A percentile compares a stretch with the other conserved stretches of the same genome.
Evolutionary conservation across 164 flowering plant genomes (phyloP).

Genomic region (Malania oleifera): DNA sequence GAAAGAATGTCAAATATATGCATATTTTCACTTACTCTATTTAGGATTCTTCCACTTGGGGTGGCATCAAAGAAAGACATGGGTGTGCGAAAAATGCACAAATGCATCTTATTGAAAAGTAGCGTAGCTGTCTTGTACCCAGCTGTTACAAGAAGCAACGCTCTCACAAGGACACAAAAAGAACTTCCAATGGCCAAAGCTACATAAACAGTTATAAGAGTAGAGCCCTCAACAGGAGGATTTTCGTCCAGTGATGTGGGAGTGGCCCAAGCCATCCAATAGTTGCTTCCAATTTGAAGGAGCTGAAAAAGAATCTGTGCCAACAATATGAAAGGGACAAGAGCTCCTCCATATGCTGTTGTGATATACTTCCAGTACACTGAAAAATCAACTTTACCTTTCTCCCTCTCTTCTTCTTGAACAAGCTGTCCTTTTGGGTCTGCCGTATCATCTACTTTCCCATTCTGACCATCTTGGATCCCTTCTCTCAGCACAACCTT

Average conservation of each 20-base stretch:
- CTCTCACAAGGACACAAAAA: neutral
- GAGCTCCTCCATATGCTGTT: neutral
- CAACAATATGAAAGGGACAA: neutral
- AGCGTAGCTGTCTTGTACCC: neutral
- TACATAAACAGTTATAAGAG: neutral
- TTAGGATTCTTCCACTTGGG: constrained; percentile 11
- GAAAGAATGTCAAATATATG: neutral
- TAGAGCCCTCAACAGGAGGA: neutral
- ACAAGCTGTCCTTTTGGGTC: neutral
- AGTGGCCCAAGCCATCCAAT: constrained; percentile 10
- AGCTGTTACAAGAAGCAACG: neutral
- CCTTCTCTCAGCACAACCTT: neutral
- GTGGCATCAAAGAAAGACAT: constrained; percentile 17
- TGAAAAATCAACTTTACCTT: neutral
- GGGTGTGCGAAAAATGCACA: constrained; percentile 7
- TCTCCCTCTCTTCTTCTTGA: constrained; percentile 13
- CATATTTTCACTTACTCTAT: constrained; percentile 7
- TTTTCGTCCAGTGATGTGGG: neutral
- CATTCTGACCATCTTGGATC: neutral
- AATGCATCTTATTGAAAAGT: constrained; percentile 2
- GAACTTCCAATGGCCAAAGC: constrained; percentile 3
- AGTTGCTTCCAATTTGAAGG: constrained; percentile 6
- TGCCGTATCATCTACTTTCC: neutral
- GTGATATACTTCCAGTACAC: constrained; percentile 12
- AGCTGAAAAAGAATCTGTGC: neutral